Conservation (phyloP, 331 rosid genomes). For the Saraca asoca region DNA sequence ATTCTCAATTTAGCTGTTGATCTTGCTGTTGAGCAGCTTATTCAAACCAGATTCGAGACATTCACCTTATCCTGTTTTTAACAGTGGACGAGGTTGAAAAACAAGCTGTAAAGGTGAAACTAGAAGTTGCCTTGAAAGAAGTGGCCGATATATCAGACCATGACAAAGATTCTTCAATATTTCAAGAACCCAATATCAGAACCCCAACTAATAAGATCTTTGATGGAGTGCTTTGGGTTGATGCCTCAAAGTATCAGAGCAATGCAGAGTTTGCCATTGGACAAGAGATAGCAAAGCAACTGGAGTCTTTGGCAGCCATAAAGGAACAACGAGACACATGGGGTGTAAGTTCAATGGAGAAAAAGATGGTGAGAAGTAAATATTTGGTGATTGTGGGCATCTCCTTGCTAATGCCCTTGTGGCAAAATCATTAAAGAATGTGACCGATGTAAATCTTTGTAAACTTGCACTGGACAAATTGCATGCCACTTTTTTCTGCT, state of each 20-base stretch:
- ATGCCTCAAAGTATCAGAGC: neutral
- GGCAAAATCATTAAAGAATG: too few species aligned
- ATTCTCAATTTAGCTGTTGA: neutral
- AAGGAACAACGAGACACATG: neutral
- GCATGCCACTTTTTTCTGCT: neutral
- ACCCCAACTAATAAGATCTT: too few species aligned
- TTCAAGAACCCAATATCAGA: too few species aligned
- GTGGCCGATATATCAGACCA: neutral
- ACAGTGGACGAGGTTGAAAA: neutral
- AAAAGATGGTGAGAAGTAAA: neutral
- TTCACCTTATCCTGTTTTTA: neutral
- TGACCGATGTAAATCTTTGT: slow-evolving; percentile 9
- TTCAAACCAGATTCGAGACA: neutral
- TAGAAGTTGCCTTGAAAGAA: neutral
- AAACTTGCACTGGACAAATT: slow-evolving; percentile 5
- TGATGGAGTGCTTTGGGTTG: neutral
- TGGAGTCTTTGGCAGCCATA: too few species aligned
- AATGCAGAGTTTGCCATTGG: too few species aligned
- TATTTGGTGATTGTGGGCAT: too few species aligned
- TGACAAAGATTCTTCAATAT: too few species aligned
- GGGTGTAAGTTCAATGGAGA: neutral
- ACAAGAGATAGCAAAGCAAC: too few species aligned
- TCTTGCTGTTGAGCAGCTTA: slow-evolving; percentile 11
- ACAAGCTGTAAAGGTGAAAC: too few species aligned
- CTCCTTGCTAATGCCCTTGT: too few species aligned